phyloP scores from a whole-genome alignment of 805 yeast species.

The Ogataea wickerhamii region DNA sequence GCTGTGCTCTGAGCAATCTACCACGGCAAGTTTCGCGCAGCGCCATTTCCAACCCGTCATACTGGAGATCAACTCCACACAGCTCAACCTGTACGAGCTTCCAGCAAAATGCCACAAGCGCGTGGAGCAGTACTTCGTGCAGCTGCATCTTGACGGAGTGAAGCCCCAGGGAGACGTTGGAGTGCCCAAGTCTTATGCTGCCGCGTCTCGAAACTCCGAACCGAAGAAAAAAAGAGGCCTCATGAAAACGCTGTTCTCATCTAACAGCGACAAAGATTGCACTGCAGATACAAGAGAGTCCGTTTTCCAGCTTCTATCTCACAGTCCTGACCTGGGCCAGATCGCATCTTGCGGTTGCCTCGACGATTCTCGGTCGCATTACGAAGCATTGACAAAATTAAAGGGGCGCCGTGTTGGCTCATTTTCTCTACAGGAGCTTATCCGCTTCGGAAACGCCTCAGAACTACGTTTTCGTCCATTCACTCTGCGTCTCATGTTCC shows the following conservation, averaged over 20 bases:
- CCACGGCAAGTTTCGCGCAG: not conserved
- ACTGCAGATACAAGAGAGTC: slow-evolving; percentile 11
- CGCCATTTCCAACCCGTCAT: slow-evolving; percentile 22
- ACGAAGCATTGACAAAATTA: slow-evolving; percentile 5
- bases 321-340: not conserved
- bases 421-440: slow-evolving; percentile 30
- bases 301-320: slow-evolving; percentile 9
- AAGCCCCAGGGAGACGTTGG: not conserved
- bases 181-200: not conserved
- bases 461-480: slow-evolving; percentile 30
- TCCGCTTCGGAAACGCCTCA: slow-evolving; percentile 31
- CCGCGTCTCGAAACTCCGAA: not conserved
- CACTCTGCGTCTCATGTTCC: slow-evolving; percentile 28
- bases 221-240: not conserved
- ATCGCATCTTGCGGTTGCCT: not conserved
- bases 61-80: slow-evolving; percentile 33
- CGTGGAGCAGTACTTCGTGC: slow-evolving; percentile 20
- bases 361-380: slow-evolving; percentile 6
- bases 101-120: slow-evolving; percentile 11
- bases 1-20: slow-evolving; percentile 12
- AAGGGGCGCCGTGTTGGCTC: slow-evolving; percentile 11
- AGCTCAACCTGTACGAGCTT: slow-evolving; percentile 25
- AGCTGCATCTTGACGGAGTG: not conserved
- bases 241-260: not conserved
- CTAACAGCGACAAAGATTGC: not conserved